Conservation (phyloP, 208 protist genomes). For the Leishmania arabica region DNA sequence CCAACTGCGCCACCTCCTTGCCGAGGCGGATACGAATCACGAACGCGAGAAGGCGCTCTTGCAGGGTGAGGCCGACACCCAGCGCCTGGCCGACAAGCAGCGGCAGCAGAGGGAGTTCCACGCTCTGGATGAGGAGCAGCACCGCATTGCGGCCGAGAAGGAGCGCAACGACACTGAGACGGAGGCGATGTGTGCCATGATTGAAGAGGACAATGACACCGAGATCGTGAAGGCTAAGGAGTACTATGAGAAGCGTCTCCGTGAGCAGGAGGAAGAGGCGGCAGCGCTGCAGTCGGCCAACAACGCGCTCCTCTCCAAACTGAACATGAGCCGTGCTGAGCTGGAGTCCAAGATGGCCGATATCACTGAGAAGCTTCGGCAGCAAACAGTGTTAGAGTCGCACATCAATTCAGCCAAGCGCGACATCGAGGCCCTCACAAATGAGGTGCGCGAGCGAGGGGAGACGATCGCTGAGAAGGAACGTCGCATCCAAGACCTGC, state of each 20-base stretch:
- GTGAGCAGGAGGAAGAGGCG: constrained; percentile 88
- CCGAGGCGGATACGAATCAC: constrained; percentile 70
- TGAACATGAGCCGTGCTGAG: constrained; percentile 93
- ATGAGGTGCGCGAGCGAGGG: constrained; percentile 94
- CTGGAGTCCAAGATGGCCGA: constrained; percentile 90
- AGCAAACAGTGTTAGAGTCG: constrained; percentile 83
- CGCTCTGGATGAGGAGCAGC: constrained; percentile 66
- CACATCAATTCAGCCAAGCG: constrained; percentile 95
- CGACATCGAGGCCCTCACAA: constrained; percentile 92
- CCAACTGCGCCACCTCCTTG: constrained; percentile 74
- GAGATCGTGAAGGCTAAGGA: constrained; percentile 95
- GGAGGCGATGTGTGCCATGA: constrained; percentile 83
- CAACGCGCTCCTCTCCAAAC: constrained; percentile 79
- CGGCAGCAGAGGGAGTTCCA: constrained; percentile 47
- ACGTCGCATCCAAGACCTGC: constrained; percentile 96
- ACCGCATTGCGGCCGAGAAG: constrained; percentile 61
- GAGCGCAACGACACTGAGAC: constrained; percentile 78
- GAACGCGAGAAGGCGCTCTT: constrained; percentile 52
- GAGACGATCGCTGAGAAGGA: constrained; percentile 97
- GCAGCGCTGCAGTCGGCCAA: constrained; percentile 90
- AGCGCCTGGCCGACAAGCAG: constrained; percentile 49
- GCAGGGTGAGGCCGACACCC: constrained; percentile 40
- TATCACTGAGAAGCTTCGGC: constrained; percentile 83
- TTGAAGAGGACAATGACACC: constrained; percentile 96
- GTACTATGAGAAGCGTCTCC: constrained; percentile 92